These are phyloP conservation scores for Picea sitchensis DNA, from an alignment of 75 land plant genomes.

Conservation along the genomic window DNA sequence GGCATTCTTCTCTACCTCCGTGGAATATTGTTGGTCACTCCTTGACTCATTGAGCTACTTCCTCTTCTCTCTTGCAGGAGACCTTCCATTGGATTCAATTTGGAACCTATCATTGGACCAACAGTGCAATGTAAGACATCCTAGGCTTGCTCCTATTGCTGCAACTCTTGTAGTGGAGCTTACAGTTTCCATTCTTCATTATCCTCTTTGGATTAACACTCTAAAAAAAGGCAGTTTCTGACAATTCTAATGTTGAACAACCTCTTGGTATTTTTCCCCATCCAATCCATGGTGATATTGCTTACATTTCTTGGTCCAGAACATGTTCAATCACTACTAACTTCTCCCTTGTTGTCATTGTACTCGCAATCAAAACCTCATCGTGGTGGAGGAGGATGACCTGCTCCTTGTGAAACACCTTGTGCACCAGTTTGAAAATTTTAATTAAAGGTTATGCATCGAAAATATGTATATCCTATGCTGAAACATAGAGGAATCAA, in stretches of 20 bases:
- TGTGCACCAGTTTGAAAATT: slow-evolving; percentile 26
- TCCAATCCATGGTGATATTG: slow-evolving; percentile 83
- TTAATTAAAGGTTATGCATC: slow-evolving; percentile 79
- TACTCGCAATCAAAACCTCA: no score
- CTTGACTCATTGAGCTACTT: no score
- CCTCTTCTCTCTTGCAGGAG: no score
- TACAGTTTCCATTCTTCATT: slow-evolving; percentile 55
- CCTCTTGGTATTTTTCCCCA: slow-evolving; percentile 97
- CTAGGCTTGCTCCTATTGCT: slow-evolving; percentile 96
- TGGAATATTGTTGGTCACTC: no score
- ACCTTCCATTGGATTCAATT: no score
- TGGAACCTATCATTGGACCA: no score
- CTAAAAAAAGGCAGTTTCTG: slow-evolving; percentile 53
- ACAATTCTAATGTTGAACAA: slow-evolving; percentile 31
- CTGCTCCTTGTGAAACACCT: no score
- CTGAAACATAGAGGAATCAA: slow-evolving; percentile 68
- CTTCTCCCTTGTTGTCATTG: no score
- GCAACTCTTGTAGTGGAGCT: slow-evolving; percentile 73
- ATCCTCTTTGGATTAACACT: slow-evolving; percentile 80
- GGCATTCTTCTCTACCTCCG: no score
- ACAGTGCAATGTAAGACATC: slow-evolving; percentile 92
- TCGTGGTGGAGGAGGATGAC: no score
- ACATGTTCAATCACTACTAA: no score
- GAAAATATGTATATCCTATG: slow-evolving; percentile 86
- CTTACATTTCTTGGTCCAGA: slow-evolving; percentile 41